Percentiles rank a stretch among this genome's conserved stretches.
Evolutionary conservation across 176 grass and related monocot genomes (phyloP).

Genomic region (Aegilops sharonensis): DNA sequence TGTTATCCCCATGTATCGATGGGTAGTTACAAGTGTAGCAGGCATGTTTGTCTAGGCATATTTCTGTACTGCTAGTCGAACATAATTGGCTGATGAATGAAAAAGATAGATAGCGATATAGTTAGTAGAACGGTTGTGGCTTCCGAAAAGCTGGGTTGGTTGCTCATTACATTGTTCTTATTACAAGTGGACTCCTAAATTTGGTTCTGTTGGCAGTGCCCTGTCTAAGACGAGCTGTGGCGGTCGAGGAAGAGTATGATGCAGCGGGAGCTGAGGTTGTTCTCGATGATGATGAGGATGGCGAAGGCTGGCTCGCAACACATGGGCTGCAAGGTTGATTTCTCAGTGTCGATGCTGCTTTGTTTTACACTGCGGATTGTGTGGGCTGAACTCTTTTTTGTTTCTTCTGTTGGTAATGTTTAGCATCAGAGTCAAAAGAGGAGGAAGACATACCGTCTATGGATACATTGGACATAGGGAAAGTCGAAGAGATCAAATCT

Average conservation of each 20-base stretch:
- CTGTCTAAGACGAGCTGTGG: slow-evolving; percentile 73
- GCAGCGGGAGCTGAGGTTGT: slow-evolving; percentile 73
- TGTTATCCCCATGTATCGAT: not conserved
- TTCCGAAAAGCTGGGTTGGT: not conserved
- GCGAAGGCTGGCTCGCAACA: slow-evolving; percentile 89
- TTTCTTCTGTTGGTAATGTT: not conserved
- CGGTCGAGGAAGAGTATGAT: slow-evolving; percentile 87
- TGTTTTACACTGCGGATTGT: not conserved
- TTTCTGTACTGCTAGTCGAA: not conserved
- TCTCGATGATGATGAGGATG: slow-evolving; percentile 64
- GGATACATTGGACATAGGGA: slow-evolving; percentile 69
- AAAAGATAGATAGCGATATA: not conserved
- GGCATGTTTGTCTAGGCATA: not conserved
- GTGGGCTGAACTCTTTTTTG: slow-evolving; percentile 11
- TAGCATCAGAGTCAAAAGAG: slow-evolving; percentile 62
- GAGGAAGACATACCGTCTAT: slow-evolving; percentile 91
- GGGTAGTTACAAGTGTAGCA: not conserved
- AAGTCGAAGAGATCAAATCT: slow-evolving; percentile 63
- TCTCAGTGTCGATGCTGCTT: not conserved
- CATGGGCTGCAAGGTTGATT: slow-evolving; percentile 74
- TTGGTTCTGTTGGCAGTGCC: slow-evolving; percentile 51
- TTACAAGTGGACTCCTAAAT: not conserved
- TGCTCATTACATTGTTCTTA: not conserved
- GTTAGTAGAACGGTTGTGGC: not conserved
- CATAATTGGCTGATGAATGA: not conserved